phyloP scores from a whole-genome alignment of 345 rosid genomes.

The Euphorbia lathyris region DNA sequence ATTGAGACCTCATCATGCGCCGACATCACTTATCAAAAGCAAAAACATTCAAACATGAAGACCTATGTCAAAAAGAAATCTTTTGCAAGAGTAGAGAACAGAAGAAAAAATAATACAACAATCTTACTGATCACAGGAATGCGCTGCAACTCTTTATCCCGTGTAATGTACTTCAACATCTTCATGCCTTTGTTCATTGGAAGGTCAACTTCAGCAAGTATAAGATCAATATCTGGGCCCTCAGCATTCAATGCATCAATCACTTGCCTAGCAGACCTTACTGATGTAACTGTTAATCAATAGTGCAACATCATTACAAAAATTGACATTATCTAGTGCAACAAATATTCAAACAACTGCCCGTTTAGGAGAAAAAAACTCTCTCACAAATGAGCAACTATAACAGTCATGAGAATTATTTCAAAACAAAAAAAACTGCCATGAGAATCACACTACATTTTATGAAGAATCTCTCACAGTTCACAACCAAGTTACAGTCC shows the following conservation, averaged over 20 bases:
- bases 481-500: background rate
- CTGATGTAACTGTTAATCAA: constrained; percentile 69
- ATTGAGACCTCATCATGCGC: constrained; percentile 76
- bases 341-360: constrained; percentile 1
- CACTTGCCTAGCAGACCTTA: constrained; percentile 90
- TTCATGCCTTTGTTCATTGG: constrained; percentile 96
- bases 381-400: background rate
- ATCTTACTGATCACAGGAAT: constrained; percentile 97
- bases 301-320: constrained; percentile 9
- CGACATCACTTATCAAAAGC: constrained; percentile 62
- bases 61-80: background rate
- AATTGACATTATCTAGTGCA: background rate
- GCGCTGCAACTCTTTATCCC: constrained; percentile 74
- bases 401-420: background rate
- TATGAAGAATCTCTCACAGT: background rate
- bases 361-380: background rate
- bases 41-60: constrained; percentile 12
- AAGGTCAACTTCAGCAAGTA: constrained; percentile 94
- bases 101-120: constrained; percentile 1
- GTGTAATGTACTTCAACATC: constrained; percentile 83
- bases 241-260: constrained; percentile 94
- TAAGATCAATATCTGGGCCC: constrained; percentile 90
- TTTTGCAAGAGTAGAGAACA: constrained; percentile 1
- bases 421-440: too few relatives aligned
- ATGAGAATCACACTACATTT: background rate